Conservation (phyloP, 306 rosid species). For the Lablab purpureus region DNA sequence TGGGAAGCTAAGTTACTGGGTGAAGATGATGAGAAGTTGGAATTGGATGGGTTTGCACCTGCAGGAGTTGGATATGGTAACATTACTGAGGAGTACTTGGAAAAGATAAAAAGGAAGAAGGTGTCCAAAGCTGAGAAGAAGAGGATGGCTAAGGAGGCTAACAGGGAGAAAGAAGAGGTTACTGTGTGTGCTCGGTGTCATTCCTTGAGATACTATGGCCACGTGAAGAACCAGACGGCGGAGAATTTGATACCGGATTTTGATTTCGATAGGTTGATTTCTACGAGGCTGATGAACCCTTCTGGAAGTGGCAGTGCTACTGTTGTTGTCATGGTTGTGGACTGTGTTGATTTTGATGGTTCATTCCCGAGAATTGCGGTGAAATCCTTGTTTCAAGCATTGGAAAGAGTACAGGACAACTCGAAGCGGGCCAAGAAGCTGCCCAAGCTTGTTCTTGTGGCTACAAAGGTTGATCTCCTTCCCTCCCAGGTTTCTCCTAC, state of each 20-base stretch:
- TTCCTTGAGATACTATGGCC: slow-evolving; percentile 91
- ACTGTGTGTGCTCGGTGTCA: slow-evolving; percentile 94
- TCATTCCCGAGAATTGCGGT: slow-evolving; percentile 85
- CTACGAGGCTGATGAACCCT: slow-evolving; percentile 76
- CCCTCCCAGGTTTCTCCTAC: slow-evolving; percentile 88
- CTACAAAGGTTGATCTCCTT: slow-evolving; percentile 90
- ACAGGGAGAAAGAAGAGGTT: slow-evolving; percentile 82
- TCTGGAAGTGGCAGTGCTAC: slow-evolving; percentile 69
- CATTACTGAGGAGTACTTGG: slow-evolving; percentile 65
- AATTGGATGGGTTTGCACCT: slow-evolving; percentile 74
- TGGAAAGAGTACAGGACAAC: slow-evolving; percentile 62
- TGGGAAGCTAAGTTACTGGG: slow-evolving; percentile 70
- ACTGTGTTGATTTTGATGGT: slow-evolving; percentile 95
- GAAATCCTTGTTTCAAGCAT: slow-evolving; percentile 73
- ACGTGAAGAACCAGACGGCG: slow-evolving; percentile 78
- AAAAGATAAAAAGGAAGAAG: slow-evolving; percentile 73
- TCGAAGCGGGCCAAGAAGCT: slow-evolving; percentile 62
- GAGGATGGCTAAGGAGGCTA: slow-evolving; percentile 76
- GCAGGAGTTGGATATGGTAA: slow-evolving; percentile 93
- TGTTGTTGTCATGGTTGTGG: slow-evolving; percentile 91
- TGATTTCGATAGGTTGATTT: slow-evolving; percentile 84
- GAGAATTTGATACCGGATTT: slow-evolving; percentile 96
- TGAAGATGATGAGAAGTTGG: slow-evolving; percentile 60
- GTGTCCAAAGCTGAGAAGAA: slow-evolving; percentile 82
- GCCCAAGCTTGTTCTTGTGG: slow-evolving; percentile 93